Evolutionary conservation across 768 basidiomycete genomes (phyloP), one percentile per base, ranked within the genome.

Genomic region (Astraeus odoratus): DNA sequence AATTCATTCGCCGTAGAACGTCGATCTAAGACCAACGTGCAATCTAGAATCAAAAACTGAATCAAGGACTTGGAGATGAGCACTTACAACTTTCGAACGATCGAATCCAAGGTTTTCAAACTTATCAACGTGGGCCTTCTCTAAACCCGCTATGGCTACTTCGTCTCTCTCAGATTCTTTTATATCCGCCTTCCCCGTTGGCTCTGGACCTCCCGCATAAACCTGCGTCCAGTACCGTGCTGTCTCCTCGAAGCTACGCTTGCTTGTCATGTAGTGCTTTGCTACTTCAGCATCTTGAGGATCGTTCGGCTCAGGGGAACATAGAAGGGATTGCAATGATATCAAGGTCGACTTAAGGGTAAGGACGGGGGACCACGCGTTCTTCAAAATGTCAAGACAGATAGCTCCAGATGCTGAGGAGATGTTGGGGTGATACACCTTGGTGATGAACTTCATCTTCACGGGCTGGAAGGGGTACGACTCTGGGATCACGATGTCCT

Each of bases 271-370:
- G 57, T 88, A 98, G 59, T 96, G 95, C 63, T 96, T 97, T 10
- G 94, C 94, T 9, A 98, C 94, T 67, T 98, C 93, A 0, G 94
- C 95, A 59, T 98, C 95, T 67, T 97, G 94, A 0, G 94, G 95
- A 59, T 97, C 95, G 51, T 86, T 88, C 7, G 95, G 94, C 60
- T 96, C 92, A 0, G 95, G 95, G 8, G 84, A 86, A 65, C 92
- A 95, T 15, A 98, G 73, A 19, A 97, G 74, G 30, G 87, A 90
- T 63, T 97, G 95, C 12, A 98, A 76, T 2, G 91, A 94, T 61
- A 98, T 94, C 57, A 98, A 70, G 1, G 95, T 97, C 34, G 90
- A 92, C 65, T 96, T 97, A 60, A 98, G 83, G 2, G 94, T 96
- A 47, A 96, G 77, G 25, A 97, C 92, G 36, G 93, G 90, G 6